Percentiles rank a stretch among this genome's conserved stretches.
Evolutionary conservation across 768 basidiomycete genomes (phyloP).

Genomic region (Suillus fuscotomentosus): DNA sequence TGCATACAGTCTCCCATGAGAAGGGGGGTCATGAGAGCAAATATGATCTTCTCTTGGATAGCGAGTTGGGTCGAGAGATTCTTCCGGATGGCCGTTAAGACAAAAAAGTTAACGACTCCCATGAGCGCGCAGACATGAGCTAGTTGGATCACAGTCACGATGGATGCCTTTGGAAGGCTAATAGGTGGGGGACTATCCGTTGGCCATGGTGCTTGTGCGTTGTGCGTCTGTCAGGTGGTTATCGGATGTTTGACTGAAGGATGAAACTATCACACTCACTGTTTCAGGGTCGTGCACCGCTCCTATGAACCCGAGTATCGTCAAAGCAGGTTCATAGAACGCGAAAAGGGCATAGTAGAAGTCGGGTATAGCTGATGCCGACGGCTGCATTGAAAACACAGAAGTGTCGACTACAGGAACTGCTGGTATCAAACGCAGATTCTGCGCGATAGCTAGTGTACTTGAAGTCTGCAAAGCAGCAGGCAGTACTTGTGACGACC

Average conservation of each 20-base stretch:
- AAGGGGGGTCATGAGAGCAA: slow-evolving; percentile 63
- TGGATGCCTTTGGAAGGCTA: slow-evolving; percentile 55
- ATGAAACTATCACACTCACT: slow-evolving; percentile 36
- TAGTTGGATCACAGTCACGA: slow-evolving; percentile 72
- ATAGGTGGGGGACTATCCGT: slow-evolving; percentile 42
- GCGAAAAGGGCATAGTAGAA: slow-evolving; percentile 75
- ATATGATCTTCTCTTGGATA: slow-evolving; percentile 71
- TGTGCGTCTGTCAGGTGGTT: slow-evolving; percentile 51
- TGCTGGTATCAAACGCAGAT: neutral
- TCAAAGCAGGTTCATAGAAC: slow-evolving; percentile 70
- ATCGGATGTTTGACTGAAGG: slow-evolving; percentile 4
- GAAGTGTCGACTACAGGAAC: neutral
- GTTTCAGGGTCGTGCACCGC: slow-evolving; percentile 62
- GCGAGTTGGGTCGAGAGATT: slow-evolving; percentile 58
- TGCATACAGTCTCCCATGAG: slow-evolving; percentile 69
- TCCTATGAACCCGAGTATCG: slow-evolving; percentile 63
- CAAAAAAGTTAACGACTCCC: slow-evolving; percentile 66
- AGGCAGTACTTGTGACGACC: neutral
- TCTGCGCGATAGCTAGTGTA: neutral
- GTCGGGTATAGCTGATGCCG: slow-evolving; percentile 64
- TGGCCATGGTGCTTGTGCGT: slow-evolving; percentile 76
- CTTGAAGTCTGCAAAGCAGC: neutral
- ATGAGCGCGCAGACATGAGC: slow-evolving; percentile 76
- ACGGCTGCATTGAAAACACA: slow-evolving; percentile 34
- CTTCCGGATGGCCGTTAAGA: slow-evolving; percentile 58